Conservation (phyloP, 805 yeast species). For the Metschnikowia drakensbergensis region DNA sequence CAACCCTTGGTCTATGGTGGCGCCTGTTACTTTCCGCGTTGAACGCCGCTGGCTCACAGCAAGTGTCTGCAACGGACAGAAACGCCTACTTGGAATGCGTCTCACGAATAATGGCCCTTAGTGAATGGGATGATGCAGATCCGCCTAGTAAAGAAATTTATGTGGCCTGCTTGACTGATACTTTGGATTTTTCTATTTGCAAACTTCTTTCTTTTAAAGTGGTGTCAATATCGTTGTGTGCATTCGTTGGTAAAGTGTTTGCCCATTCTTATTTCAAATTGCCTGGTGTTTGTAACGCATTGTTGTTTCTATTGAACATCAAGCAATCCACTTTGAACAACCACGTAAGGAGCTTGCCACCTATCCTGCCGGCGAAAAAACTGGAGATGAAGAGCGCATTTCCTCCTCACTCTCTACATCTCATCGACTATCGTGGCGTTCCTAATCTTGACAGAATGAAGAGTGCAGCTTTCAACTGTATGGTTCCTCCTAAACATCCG, state of each 20-base stretch:
- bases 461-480: conserved; percentile 29
- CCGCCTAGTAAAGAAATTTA: conserved; percentile 25
- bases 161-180: conserved; percentile 40
- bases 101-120: conserved; percentile 45
- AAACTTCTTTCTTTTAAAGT: conserved; percentile 46
- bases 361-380: conserved; percentile 1
- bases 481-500: conserved; percentile 40
- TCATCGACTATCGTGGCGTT: conserved; percentile 33
- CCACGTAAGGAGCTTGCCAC: conserved; percentile 5
- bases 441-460: conserved; percentile 28
- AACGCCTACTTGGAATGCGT: conserved; percentile 53
- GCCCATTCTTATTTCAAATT: conserved; percentile 58
- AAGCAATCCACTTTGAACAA: conserved; percentile 44
- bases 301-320: conserved; percentile 54
- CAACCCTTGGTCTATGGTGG: conserved; percentile 52
- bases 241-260: conserved; percentile 67
- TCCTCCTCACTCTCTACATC: conserved; percentile 28
- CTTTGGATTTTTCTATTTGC: conserved; percentile 50
- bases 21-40: conserved; percentile 32
- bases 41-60: conserved; percentile 15
- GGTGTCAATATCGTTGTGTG: conserved; percentile 53
- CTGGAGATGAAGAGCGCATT: conserved; percentile 16
- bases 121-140: conserved; percentile 41
- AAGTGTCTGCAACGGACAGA: conserved; percentile 44
- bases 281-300: conserved; percentile 53